Percentiles rank a stretch among this genome's conserved stretches.
These are phyloP conservation scores for Gynostemma pentaphyllum DNA, from an alignment of 306 rosid species.

Conservation along the genomic window DNA sequence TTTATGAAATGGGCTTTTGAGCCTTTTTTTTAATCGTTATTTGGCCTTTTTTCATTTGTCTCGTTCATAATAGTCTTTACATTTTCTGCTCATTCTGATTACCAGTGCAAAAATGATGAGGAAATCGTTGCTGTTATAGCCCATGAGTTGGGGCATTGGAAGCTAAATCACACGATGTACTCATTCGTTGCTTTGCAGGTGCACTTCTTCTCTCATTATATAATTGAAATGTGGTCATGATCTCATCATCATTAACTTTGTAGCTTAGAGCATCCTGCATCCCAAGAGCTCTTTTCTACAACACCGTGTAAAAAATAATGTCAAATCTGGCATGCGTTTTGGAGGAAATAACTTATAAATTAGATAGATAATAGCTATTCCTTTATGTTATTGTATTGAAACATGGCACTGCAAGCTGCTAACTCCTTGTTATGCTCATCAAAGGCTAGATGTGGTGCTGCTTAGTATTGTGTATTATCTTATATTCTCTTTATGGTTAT, in stretches of 20 bases:
- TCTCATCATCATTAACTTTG: background rate
- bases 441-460: background rate
- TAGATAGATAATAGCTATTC: background rate
- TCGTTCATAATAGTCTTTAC: background rate
- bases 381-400: too few relatives aligned
- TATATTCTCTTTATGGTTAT: background rate
- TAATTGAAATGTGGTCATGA: constrained; percentile 5
- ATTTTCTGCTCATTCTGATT: background rate
- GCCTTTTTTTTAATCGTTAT: too few relatives aligned
- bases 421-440: background rate
- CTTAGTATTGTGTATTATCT: background rate
- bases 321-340: background rate
- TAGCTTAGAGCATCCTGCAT: background rate
- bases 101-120: constrained; percentile 85
- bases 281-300: background rate
- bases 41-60: background rate
- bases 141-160: constrained; percentile 98
- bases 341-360: background rate
- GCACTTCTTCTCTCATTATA: constrained; percentile 18
- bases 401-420: background rate
- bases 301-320: background rate
- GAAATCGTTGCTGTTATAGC: constrained; percentile 97
- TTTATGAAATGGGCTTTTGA: too few relatives aligned
- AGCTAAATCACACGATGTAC: constrained; percentile 87
- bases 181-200: constrained; percentile 96